Percentiles rank a stretch among this genome's conserved stretches.
phyloP scores from a whole-genome alignment of 176 grass and related monocot species.

The bread wheat (Triticum aestivum) region IWGSC_CS_RefSeq_v2.1 NC_057802.1:311498390-311498889 shows the following conservation, averaged over 20 bases:
- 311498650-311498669: no score
- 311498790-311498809: background rate
- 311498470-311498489: constrained; percentile 53
- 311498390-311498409: constrained; percentile 69
- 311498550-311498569: constrained; percentile 73
- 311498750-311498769: background rate
- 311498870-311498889: background rate
- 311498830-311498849: background rate
- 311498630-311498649: background rate
- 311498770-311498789: background rate
- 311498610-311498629: background rate
- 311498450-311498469: constrained; percentile 40
- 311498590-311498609: background rate
- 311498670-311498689: background rate
- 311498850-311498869: background rate
- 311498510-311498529: constrained; percentile 87
- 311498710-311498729: background rate
- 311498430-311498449: constrained; percentile 55
- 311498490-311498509: constrained; percentile 76
- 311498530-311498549: constrained; percentile 82
- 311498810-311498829: background rate
- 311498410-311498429: constrained; percentile 51
- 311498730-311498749: background rate
- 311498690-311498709: background rate
- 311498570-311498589: constrained; percentile 64